Evolutionary conservation across 805 yeast species (phyloP).

Genomic region (Tetrapisispora nanseiensis): DNA sequence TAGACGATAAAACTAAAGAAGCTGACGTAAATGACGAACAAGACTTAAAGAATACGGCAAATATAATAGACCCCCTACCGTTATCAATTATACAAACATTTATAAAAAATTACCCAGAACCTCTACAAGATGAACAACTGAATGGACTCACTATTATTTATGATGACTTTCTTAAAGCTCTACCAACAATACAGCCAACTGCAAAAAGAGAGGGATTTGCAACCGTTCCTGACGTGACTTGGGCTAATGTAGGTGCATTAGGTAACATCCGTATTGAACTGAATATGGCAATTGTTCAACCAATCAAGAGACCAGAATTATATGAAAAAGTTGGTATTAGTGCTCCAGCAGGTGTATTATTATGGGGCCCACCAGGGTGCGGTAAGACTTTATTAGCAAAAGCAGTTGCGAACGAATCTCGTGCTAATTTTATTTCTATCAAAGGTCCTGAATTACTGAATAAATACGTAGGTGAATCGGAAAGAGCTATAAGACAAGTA

Average conservation of each 20-base stretch:
- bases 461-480: constrained; percentile 94
- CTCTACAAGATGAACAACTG: constrained; percentile 66
- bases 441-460: constrained; percentile 93
- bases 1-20: constrained; percentile 9
- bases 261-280: constrained; percentile 72
- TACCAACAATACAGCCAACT: constrained; percentile 92
- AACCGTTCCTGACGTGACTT: constrained; percentile 93
- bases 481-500: constrained; percentile 86
- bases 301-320: constrained; percentile 84
- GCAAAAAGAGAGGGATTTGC: constrained; percentile 98
- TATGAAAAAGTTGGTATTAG: constrained; percentile 86
- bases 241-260: constrained; percentile 93
- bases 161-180: constrained; percentile 72
- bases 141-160: constrained; percentile 65
- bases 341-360: constrained; percentile 91
- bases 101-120: constrained; percentile 63
- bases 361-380: constrained; percentile 99
- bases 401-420: constrained; percentile 95
- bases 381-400: constrained; percentile 94
- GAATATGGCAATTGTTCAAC: constrained; percentile 96
- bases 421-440: constrained; percentile 91
- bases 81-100: constrained; percentile 65
- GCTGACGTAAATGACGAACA: constrained; percentile 8
- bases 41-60: constrained; percentile 26
- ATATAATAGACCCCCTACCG: constrained; percentile 29